Evolutionary conservation across 225 moss, liverwort and hornwort species (phyloP).

Genomic region (Bryum argenteum): DNA sequence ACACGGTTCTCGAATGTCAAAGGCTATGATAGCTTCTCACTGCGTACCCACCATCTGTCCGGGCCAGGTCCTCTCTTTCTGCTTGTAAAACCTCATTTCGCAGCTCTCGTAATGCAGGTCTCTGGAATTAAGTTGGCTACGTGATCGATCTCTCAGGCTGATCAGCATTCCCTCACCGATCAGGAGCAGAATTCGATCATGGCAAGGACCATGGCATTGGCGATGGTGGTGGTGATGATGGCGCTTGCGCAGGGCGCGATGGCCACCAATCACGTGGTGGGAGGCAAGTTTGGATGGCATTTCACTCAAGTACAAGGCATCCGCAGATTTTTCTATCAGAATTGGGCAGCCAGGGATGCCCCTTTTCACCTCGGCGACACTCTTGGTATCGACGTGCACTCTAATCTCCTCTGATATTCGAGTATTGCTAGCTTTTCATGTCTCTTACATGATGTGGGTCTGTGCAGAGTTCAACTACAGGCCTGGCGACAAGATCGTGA

Average conservation of each 20-base stretch:
- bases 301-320: background rate
- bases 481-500: background rate
- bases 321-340: background rate
- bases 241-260: background rate
- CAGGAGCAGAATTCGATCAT: too few species aligned
- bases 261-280: slow-evolving; percentile 6
- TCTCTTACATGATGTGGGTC: too few species aligned
- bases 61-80: too few species aligned
- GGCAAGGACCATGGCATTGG: background rate
- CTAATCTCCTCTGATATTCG: background rate
- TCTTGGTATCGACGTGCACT: too few species aligned
- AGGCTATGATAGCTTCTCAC: too few species aligned
- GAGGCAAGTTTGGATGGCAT: background rate
- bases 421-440: background rate
- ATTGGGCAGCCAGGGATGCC: background rate
- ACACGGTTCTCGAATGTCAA: too few species aligned
- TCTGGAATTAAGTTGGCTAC: too few species aligned
- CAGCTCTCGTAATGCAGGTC: too few species aligned
- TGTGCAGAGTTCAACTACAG: slow-evolving; percentile 3
- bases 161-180: too few species aligned
- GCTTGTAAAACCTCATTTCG: too few species aligned
- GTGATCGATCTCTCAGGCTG: too few species aligned
- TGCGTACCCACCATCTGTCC: too few species aligned
- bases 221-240: slow-evolving; percentile 6
- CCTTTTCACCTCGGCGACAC: background rate